A percentile compares a stretch with the other conserved stretches of the same genome.
Evolutionary conservation across 1,139 yeast species (phyloP).

Genomic region (Magnusiomyces paraingens): DNA sequence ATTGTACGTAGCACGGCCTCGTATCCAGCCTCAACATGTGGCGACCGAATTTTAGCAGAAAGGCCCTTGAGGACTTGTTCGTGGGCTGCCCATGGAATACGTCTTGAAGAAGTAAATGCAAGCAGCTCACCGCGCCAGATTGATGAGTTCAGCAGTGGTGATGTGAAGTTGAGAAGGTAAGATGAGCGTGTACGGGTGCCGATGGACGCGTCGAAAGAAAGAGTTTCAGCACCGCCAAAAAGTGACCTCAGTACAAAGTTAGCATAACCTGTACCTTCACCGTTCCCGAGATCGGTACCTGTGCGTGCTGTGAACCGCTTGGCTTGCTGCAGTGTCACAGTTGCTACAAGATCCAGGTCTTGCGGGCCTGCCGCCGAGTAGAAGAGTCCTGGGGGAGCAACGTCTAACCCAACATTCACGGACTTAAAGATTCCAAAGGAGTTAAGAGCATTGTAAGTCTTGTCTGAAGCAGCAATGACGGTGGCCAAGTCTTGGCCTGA

Average conservation of each 20-base stretch:
- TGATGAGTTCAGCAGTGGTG: constrained; percentile 53
- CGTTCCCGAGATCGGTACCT: constrained; percentile 90
- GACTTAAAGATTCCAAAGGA: constrained; percentile 42
- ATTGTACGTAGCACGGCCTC: constrained; percentile 64
- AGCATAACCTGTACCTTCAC: constrained; percentile 90
- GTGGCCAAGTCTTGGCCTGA: constrained; percentile 25
- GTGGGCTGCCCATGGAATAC: constrained; percentile 64
- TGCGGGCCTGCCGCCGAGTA: constrained; percentile 8
- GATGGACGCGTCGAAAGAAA: constrained; percentile 68
- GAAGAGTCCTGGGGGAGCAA: constrained; percentile 17
- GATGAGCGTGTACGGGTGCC: constrained; percentile 74
- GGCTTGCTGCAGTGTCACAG: constrained; percentile 24
- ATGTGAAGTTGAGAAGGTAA: constrained; percentile 53
- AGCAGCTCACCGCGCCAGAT: constrained; percentile 50
- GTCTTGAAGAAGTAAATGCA: constrained; percentile 52
- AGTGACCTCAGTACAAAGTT: constrained; percentile 63
- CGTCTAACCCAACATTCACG: constrained; percentile 40
- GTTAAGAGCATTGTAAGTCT: constrained; percentile 27
- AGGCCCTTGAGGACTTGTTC: constrained; percentile 56
- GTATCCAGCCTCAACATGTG: constrained; percentile 45
- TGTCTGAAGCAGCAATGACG: constrained; percentile 29
- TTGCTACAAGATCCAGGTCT: constrained; percentile 21
- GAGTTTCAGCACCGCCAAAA: constrained; percentile 82
- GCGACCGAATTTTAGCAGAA: constrained; percentile 42
- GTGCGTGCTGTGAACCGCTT: constrained; percentile 65